A percentile compares a stretch with the other conserved stretches of the same genome.
phyloP scores from a whole-genome alignment of 2,329 filamentous ascomycete genomes.

The Xenoacremonium recifei region DNA sequence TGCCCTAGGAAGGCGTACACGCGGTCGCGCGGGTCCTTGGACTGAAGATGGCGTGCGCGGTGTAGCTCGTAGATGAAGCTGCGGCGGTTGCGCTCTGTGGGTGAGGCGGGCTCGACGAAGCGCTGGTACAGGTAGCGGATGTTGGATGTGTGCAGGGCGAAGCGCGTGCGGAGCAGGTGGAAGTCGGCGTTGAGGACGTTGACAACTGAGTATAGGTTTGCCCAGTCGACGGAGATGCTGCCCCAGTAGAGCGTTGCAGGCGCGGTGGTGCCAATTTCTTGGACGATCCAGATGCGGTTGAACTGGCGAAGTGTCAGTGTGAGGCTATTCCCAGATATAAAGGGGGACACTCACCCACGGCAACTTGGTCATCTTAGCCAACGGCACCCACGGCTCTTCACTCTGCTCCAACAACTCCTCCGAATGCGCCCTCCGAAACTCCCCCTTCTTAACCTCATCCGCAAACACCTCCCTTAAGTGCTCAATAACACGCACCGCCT shows the following conservation, averaged over 20 bases:
- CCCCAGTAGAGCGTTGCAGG: slow-evolving; percentile 36
- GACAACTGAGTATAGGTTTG: slow-evolving; percentile 28
- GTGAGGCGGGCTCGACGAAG: slow-evolving; percentile 31
- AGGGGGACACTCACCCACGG: slow-evolving; percentile 32
- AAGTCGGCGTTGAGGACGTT: slow-evolving; percentile 32
- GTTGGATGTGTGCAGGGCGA: slow-evolving; percentile 30
- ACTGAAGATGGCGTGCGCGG: slow-evolving; percentile 30
- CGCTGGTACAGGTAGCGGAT: slow-evolving; percentile 31
- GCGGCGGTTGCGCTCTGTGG: slow-evolving; percentile 30
- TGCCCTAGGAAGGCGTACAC: slow-evolving; percentile 37
- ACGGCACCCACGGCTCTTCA: slow-evolving; percentile 28
- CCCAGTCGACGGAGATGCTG: slow-evolving; percentile 31
- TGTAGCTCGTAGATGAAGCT: slow-evolving; percentile 37
- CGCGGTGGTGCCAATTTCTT: slow-evolving; percentile 34
- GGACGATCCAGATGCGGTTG: slow-evolving; percentile 36
- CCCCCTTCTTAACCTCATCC: slow-evolving; percentile 27
- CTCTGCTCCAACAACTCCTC: slow-evolving; percentile 28
- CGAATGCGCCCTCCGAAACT: slow-evolving; percentile 28
- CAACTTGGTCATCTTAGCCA: slow-evolving; percentile 29
- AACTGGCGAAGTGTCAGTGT: slow-evolving; percentile 25
- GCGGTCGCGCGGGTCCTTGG: slow-evolving; percentile 33
- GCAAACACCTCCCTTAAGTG: slow-evolving; percentile 27
- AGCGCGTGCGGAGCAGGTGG: slow-evolving; percentile 29
- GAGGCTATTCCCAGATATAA: too few relatives aligned
- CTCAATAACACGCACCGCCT: slow-evolving; percentile 27